Evolutionary conservation across 345 rosid species (phyloP), one percentile per base, ranked within the genome.

Genomic region (Orychophragmus violaceus): DNA sequence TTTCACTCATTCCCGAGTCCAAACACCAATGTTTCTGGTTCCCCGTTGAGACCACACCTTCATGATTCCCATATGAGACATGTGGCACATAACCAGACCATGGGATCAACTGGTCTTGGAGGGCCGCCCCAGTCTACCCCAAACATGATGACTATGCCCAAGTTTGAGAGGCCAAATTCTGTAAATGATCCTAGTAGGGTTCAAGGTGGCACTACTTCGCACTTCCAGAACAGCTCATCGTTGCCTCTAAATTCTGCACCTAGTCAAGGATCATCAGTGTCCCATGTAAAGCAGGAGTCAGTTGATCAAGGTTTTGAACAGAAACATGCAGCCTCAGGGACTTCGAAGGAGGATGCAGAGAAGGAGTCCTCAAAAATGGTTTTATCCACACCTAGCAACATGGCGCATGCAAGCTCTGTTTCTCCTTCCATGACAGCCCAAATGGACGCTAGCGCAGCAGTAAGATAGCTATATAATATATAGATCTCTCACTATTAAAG

Each of bases 61-160:
- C 90, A 82, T 75, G 96, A 90, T 62, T 61, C 84, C 54, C 92
- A 83, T 72, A 81, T 82, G 78, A 82, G 87, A 74, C 86, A 69
- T 70, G 76, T 83, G 56, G 53, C 84, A 39, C 85, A 80, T 70
- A 81, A 80, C 74, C 95, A 77, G 76, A 73, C 66, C 60, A 54
- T 77, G 71, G 97, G 82, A 37, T 50, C 83, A 45, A 60, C 78
- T 72, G 87, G 83, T 62, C 62, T 76, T 11, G 93, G 83, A 74
- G 86, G 89, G 61, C 52, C 76, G 7, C 66, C 75, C 59, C 88
- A 74, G 69, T 35, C 85, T 48, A 61, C 69, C 24, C 30, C 76
- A 72, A 86, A 72, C 74, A 66, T 74, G 78, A 80, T 79, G 74
- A 75, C 54, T 64, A 76, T 71, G 62, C 84, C 91, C 11, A 89